Conservation (phyloP, 768 basidiomycete genomes). For the Lactarius pseudohatsudake region DNA sequence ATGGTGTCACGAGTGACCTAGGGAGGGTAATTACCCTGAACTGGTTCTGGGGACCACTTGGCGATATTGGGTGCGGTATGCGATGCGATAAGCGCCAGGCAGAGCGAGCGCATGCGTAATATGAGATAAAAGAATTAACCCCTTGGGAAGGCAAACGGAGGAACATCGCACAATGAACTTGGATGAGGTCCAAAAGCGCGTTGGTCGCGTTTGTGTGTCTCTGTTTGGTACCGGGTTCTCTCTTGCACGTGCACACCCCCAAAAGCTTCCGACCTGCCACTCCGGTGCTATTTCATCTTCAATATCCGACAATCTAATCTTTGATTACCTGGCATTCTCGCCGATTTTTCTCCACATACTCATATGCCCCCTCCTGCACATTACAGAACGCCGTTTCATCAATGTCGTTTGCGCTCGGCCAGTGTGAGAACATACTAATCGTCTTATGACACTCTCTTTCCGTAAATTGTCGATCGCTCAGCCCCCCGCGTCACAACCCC, state of each 20-base stretch:
- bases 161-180: slow-evolving; percentile 41
- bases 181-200: background rate
- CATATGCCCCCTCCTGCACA: slow-evolving; percentile 3
- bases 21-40: slow-evolving; percentile 22
- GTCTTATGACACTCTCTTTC: slow-evolving; percentile 7
- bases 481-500: slow-evolving; percentile 5
- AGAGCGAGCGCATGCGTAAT: slow-evolving; percentile 54
- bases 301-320: slow-evolving; percentile 5
- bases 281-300: background rate
- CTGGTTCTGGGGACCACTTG: slow-evolving; percentile 16
- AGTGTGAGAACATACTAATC: background rate
- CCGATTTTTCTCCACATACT: background rate
- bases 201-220: slow-evolving; percentile 14
- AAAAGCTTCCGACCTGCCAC: background rate
- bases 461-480: slow-evolving; percentile 23
- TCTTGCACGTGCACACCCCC: background rate
- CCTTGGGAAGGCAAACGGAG: slow-evolving; percentile 43
- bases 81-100: slow-evolving; percentile 13
- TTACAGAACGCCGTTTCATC: slow-evolving; percentile 27
- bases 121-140: slow-evolving; percentile 38
- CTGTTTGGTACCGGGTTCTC: slow-evolving; percentile 4
- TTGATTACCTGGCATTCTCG: background rate
- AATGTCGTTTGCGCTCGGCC: slow-evolving; percentile 1
- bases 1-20: slow-evolving; percentile 11
- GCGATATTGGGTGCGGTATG: slow-evolving; percentile 6